These are phyloP conservation scores for Neurospora sublineolata DNA, from an alignment of 495 filamentous ascomycete genomes.

Conservation along the genomic window DNA sequence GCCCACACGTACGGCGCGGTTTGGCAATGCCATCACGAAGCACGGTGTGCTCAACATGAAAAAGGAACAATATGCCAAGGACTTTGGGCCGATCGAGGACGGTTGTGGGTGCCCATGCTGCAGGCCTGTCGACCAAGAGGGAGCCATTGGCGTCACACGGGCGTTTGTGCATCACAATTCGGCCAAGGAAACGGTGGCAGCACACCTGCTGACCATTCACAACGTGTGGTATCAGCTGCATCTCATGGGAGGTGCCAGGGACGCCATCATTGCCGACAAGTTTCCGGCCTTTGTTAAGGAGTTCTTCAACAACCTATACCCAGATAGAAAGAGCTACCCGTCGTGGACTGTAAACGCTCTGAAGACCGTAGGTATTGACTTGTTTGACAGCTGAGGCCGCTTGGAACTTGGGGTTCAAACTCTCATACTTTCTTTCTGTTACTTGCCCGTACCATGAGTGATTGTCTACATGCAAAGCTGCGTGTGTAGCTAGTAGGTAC, in stretches of 20 bases:
- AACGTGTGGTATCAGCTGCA: constrained; percentile 84
- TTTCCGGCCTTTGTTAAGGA: constrained; percentile 68
- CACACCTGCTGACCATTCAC: constrained; percentile 88
- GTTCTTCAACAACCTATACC: constrained; percentile 66
- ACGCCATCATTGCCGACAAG: constrained; percentile 71
- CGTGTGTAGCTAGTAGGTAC: neutral
- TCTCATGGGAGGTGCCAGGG: constrained; percentile 62
- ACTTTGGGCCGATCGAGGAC: constrained; percentile 74
- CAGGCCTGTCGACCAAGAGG: constrained; percentile 44
- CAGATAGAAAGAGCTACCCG: constrained; percentile 57
- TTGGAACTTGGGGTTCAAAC: neutral
- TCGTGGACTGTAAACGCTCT: constrained; percentile 80
- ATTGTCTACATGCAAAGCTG: neutral
- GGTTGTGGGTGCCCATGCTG: constrained; percentile 75
- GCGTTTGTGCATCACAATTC: constrained; percentile 87
- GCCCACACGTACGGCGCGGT: constrained; percentile 92
- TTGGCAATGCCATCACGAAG: constrained; percentile 84
- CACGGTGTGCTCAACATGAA: constrained; percentile 73
- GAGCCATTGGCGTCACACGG: constrained; percentile 72
- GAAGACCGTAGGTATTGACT: constrained; percentile 70
- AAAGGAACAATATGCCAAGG: constrained; percentile 58
- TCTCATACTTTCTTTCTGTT: neutral
- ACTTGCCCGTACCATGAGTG: neutral
- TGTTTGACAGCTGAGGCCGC: constrained; percentile 28
- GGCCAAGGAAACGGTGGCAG: constrained; percentile 89